A percentile compares a stretch with the other conserved stretches of the same genome.
Evolutionary conservation across 1,139 yeast genomes (phyloP).

Genomic region (Blastobotrys apis): DNA sequence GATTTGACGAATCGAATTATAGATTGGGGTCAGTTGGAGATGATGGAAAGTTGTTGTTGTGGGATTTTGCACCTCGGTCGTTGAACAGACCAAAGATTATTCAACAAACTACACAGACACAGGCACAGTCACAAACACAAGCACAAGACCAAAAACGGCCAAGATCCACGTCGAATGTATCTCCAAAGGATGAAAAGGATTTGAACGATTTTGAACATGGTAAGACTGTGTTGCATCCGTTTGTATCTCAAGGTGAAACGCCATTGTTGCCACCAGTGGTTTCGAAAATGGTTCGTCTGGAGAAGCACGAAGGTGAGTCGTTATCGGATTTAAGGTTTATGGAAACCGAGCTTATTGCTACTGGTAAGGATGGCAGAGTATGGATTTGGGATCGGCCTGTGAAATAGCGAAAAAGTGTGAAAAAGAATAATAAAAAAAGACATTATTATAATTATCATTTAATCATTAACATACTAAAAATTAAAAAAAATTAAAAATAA

Average conservation of each 20-base stretch:
- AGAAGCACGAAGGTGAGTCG: conserved; percentile 27
- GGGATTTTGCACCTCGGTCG: conserved; percentile 70
- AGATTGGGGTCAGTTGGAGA: conserved; percentile 64
- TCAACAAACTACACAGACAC: conserved; percentile 10
- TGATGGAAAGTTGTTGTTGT: conserved; percentile 62
- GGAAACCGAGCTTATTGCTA: conserved; percentile 24
- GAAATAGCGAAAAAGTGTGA: background rate
- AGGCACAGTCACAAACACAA: conserved; percentile 4
- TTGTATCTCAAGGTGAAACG: conserved; percentile 27
- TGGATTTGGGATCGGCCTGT: conserved; percentile 45
- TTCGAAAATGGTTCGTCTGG: conserved; percentile 23
- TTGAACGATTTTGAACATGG: conserved; percentile 11
- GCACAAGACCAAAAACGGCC: background rate
- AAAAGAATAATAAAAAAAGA: background rate
- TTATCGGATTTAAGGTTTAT: conserved; percentile 30
- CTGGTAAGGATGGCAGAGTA: conserved; percentile 33
- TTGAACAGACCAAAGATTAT: conserved; percentile 35
- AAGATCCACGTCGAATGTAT: too few species aligned
- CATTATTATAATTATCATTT: background rate
- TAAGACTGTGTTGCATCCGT: conserved; percentile 25
- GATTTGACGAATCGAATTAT: conserved; percentile 40
- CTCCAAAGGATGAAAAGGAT: background rate
- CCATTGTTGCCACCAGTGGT: conserved; percentile 32
- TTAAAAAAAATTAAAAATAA: background rate
- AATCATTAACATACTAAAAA: background rate